Base-by-base conservation (phyloP, 2,329 filamentous ascomycete genomes). In the Paraconiothyrium sp. region DNA sequence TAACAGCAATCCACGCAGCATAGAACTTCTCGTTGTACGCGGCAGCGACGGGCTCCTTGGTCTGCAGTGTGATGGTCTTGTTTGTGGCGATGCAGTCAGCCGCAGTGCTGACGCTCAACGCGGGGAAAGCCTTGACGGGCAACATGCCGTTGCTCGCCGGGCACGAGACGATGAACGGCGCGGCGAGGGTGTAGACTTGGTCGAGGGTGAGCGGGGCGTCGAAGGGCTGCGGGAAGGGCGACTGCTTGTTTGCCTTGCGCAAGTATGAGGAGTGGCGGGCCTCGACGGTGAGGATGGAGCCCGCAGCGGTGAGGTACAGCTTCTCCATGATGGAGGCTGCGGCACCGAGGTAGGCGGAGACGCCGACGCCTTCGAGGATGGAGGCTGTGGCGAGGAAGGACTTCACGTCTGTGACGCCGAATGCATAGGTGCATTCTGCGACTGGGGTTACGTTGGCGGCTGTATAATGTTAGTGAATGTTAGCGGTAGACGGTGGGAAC, bases 201-300 rank as follows among this genome's bases (percentile, higher is more conserved):
- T 89, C 84, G 71, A 85, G 82, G 65, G 78, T 76, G 41, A 90
- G 81, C 0, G 88, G 86, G 27, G 84, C 82, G 65, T 90, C 89
- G 65, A 89, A 89, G 8, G 88, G 77, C 66, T 86, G 82, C 0
- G 88, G 80, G 70, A 87, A 88, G 2, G 88, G 86, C 4, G 76
- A 75, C 68, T 86, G 72, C 52, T 79, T 76, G 20, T 84, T 76
- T 10, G 79, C 78, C 34, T 79, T 76, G 56, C 89, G 86, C 66
- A 90, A 80, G 79, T 88, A 89, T 4, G 89, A 80, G 1, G 84
- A 85, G 79, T 91, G 89, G 10, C 89, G 84, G 35, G 89, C 84
- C 70, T 91, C 89, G 59, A 90, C 84, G 34, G 86, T 87, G 37
- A 91, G 80, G 70, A 92, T 88, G 59, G 84, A 85, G 30, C 85